Evolutionary conservation across 441 rosid species (phyloP), one percentile per base, ranked within the genome.

Genomic region (Pelargonium fulgidum): DNA sequence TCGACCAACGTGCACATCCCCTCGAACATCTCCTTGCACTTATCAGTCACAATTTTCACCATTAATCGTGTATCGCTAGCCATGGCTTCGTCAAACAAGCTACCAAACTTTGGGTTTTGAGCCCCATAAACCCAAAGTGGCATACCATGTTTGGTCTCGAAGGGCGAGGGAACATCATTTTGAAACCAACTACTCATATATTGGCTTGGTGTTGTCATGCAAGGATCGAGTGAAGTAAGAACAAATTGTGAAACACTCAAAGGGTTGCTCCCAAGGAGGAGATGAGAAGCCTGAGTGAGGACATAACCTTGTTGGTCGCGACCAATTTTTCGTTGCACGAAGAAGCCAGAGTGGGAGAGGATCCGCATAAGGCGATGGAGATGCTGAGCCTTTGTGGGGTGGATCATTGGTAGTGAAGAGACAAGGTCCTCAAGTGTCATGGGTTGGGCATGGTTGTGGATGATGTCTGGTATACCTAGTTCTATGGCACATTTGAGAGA

Each of bases 51-150:
- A 62, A 65, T 24, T 14, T 33, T 72, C 7, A 68, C 67, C 52
- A 64, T 68, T 3, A 78, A 59, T 13, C 64, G 66, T 7, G 79
- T 24, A 56, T 84, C 85, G 48, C 70, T 64, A 0, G 80, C 79
- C 84, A 80, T 78, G 4, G 59, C 76, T n/a, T 81, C 78, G n/a
- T 78, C 74, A 33, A 81, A 68, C 0, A 36, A 20, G 17, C 20
- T 17, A 16, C 58, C 70, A 24, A 80, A 12, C 22, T 64, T 63
- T 0, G 56, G 69, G 1, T 78, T 71, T 0, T 68, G 20, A 6
- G 42, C 70, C 3, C 24, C 71, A 63, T 67, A 73, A 5, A 73
- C 75, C 82, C 82, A 75, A 0, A 75, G 0, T 1, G 61, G 12
- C 64, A 7, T 67, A 64, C 81, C 77, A 63, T 80, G 75, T 0